Evolutionary conservation across 179 eudicot species (phyloP).

Genomic region (Spinacia oleracea): DNA sequence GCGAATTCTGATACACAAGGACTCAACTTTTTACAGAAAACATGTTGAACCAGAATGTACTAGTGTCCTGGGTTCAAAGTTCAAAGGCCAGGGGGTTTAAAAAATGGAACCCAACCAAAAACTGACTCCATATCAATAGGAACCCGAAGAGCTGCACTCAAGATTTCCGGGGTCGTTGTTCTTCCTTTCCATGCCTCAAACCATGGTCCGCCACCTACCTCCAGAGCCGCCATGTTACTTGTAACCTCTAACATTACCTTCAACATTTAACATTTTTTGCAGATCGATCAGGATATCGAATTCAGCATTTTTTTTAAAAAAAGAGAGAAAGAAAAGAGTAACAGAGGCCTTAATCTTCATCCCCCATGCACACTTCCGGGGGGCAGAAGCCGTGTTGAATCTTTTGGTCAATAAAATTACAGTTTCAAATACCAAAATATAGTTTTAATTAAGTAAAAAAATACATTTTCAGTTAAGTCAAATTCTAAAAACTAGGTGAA

Average conservation of each 20-base stretch:
- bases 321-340: too few species aligned
- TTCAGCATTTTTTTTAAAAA: too few species aligned
- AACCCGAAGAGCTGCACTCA: slow-evolving; percentile 57
- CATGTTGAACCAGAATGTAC: background rate
- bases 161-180: slow-evolving; percentile 62
- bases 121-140: slow-evolving; percentile 74
- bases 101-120: slow-evolving; percentile 56
- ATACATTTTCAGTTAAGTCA: background rate
- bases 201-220: slow-evolving; percentile 99
- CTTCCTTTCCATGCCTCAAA: slow-evolving; percentile 73
- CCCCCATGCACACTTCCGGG: background rate
- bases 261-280: background rate
- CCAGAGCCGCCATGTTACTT: slow-evolving; percentile 87
- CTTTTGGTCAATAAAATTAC: background rate
- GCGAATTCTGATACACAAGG: background rate
- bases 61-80: background rate
- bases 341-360: background rate
- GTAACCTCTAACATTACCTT: slow-evolving; percentile 82
- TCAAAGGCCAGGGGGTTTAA: slow-evolving; percentile 89
- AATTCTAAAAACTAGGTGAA: background rate
- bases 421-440: background rate
- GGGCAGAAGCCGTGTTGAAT: background rate
- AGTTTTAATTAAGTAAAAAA: background rate
- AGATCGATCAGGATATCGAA: background rate
- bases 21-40: background rate